Conservation (phyloP, 495 filamentous ascomycete genomes). For the Friedmanniomyces simplex region DNA sequence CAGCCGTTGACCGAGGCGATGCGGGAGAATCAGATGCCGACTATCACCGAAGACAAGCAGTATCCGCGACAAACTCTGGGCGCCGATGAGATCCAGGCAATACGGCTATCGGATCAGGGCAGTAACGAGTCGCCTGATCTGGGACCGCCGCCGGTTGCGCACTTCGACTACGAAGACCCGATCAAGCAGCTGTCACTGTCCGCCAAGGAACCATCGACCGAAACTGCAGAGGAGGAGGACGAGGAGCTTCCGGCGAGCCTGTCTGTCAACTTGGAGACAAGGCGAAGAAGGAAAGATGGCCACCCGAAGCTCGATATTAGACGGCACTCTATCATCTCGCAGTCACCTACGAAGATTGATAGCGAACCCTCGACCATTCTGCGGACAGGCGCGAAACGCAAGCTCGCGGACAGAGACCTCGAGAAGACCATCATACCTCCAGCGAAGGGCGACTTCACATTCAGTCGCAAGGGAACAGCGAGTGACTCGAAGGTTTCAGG, state of each 20-base stretch:
- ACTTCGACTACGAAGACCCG: constrained; percentile 51
- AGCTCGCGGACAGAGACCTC: constrained; percentile 44
- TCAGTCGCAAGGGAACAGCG: constrained; percentile 25
- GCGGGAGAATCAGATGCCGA: constrained; percentile 43
- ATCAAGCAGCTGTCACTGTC: constrained; percentile 42
- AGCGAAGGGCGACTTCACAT: constrained; percentile 41
- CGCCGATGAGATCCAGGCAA: constrained; percentile 15
- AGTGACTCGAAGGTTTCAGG: neutral
- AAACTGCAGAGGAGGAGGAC: constrained; percentile 8
- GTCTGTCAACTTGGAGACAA: constrained; percentile 41
- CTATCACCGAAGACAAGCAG: constrained; percentile 72
- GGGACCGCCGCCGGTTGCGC: constrained; percentile 54
- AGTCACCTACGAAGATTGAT: constrained; percentile 20
- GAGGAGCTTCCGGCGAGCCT: constrained; percentile 24
- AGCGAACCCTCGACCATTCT: constrained; percentile 17
- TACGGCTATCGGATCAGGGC: constrained; percentile 19
- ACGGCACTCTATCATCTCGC: constrained; percentile 13
- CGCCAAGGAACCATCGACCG: constrained; percentile 10
- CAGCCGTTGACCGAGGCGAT: constrained; percentile 19
- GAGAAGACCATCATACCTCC: constrained; percentile 28
- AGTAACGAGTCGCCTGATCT: constrained; percentile 52
- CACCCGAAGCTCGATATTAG: constrained; percentile 24
- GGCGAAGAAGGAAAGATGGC: constrained; percentile 42
- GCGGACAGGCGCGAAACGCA: constrained; percentile 50
- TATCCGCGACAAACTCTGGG: constrained; percentile 65